Evolutionary conservation across 2,329 filamentous ascomycete species (phyloP).

Genomic region (Septoria linicola): DNA sequence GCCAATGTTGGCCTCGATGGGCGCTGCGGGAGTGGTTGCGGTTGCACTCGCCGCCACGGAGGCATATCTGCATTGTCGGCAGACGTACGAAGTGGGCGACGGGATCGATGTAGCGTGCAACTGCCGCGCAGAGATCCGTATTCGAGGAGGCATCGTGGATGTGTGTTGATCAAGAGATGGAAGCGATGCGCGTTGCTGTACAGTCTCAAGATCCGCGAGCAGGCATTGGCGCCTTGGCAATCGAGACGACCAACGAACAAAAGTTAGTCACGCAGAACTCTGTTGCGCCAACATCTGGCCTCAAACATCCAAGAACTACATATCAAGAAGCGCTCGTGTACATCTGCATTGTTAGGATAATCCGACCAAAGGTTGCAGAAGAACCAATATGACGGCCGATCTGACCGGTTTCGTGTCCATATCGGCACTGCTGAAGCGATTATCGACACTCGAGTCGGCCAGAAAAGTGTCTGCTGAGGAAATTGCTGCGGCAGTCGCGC

Average conservation of each 20-base stretch:
- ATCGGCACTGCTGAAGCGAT: constrained; percentile 68
- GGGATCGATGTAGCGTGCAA: constrained; percentile 24
- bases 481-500: constrained; percentile 83
- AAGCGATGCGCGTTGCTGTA: too few relatives aligned
- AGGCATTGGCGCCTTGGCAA: too few relatives aligned
- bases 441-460: constrained; percentile 53
- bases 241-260: too few relatives aligned
- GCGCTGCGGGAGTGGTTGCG: constrained; percentile 53
- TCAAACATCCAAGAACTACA: too few relatives aligned
- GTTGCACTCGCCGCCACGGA: constrained; percentile 45
- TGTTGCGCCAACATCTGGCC: too few relatives aligned
- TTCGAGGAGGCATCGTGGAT: constrained; percentile 53
- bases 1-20: constrained; percentile 48
- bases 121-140: constrained; percentile 44
- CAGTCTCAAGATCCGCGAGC: too few relatives aligned
- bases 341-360: too few relatives aligned
- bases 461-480: constrained; percentile 66
- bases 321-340: too few relatives aligned
- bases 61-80: constrained; percentile 49
- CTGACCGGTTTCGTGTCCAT: constrained; percentile 49
- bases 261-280: too few relatives aligned
- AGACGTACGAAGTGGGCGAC: constrained; percentile 29
- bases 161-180: neutral
- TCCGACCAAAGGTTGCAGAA: too few relatives aligned
- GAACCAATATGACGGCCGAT: constrained; percentile 25